Conservation (phyloP, 2,329 filamentous ascomycete genomes). For the Penicillium capsulatum region DNA sequence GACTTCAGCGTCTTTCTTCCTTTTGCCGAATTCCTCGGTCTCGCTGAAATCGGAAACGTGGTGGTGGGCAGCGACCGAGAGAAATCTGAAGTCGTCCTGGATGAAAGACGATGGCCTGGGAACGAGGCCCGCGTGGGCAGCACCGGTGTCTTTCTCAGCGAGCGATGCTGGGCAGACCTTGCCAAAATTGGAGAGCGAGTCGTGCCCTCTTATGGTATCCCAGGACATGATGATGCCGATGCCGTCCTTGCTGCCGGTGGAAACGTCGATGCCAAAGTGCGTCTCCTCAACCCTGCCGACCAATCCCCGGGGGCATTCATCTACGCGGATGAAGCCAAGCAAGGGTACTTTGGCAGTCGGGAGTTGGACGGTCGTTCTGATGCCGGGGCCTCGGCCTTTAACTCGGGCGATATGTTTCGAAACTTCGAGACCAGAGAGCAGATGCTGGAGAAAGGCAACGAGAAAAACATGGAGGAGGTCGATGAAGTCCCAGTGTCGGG, state of each 20-base stretch:
- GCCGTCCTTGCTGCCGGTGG: conserved; percentile 52
- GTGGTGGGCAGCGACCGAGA: conserved; percentile 90
- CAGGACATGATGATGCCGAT: conserved; percentile 53
- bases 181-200: conserved; percentile 65
- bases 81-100: conserved; percentile 84
- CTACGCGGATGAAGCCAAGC: conserved; percentile 69
- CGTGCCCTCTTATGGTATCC: conserved; percentile 57
- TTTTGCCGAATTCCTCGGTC: conserved; percentile 89
- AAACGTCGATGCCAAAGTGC: conserved; percentile 51
- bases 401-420: conserved; percentile 95
- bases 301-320: conserved; percentile 57
- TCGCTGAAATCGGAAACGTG: conserved; percentile 76
- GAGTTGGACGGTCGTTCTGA: conserved; percentile 85
- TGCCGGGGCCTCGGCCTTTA: conserved; percentile 84
- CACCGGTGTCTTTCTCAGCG: conserved; percentile 92
- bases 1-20: conserved; percentile 96
- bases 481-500: conserved; percentile 74
- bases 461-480: conserved; percentile 83
- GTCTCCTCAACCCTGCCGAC: conserved; percentile 48
- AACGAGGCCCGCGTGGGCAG: conserved; percentile 89
- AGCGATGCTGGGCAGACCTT: conserved; percentile 91
- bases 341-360: conserved; percentile 73
- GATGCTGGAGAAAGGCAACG: conserved; percentile 91
- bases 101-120: conserved; percentile 84
- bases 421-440: conserved; percentile 91